Evolutionary conservation across 1,139 yeast species (phyloP).

Genomic region (Yamadazyma taylorii): DNA sequence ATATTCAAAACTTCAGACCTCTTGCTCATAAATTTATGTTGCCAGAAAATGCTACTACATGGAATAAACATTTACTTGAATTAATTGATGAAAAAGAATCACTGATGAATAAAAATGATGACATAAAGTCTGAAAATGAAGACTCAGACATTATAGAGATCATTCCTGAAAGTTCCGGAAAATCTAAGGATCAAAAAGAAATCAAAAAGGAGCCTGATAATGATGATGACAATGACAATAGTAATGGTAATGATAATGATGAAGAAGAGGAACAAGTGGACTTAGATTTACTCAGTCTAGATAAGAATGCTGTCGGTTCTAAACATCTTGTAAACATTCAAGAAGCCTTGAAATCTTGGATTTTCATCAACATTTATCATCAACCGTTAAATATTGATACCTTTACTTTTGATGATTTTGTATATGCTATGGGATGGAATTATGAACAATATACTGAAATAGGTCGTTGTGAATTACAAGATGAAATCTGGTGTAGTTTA

Average conservation of each 20-base stretch:
- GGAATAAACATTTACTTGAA: constrained; percentile 23
- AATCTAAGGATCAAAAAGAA: background rate
- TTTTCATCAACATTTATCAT: constrained; percentile 70
- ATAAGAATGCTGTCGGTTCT: constrained; percentile 10
- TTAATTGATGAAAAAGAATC: constrained; percentile 12
- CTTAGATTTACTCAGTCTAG: constrained; percentile 14
- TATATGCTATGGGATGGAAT: constrained; percentile 62
- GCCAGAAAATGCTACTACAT: constrained; percentile 32
- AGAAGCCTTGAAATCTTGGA: constrained; percentile 69
- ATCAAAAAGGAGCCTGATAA: constrained; percentile 6
- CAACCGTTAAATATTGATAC: constrained; percentile 64
- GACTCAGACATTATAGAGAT: background rate
- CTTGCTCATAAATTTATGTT: constrained; percentile 24
- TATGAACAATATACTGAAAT: constrained; percentile 40
- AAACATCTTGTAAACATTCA: constrained; percentile 20
- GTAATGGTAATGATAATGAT: too few species aligned
- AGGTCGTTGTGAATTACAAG: constrained; percentile 56
- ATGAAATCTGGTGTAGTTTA: constrained; percentile 72
- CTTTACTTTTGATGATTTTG: constrained; percentile 77
- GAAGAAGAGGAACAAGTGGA: constrained; percentile 9
- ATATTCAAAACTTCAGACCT: constrained; percentile 42
- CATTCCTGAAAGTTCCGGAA: too few species aligned
- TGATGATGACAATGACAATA: constrained; percentile 8
- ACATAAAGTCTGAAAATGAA: constrained; percentile 1
- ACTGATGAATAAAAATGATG: constrained; percentile 6